A percentile compares a stretch with the other conserved stretches of the same genome.
Conservation (phyloP, 345 rosid genomes). For the Syzygium oleosum region DNA sequence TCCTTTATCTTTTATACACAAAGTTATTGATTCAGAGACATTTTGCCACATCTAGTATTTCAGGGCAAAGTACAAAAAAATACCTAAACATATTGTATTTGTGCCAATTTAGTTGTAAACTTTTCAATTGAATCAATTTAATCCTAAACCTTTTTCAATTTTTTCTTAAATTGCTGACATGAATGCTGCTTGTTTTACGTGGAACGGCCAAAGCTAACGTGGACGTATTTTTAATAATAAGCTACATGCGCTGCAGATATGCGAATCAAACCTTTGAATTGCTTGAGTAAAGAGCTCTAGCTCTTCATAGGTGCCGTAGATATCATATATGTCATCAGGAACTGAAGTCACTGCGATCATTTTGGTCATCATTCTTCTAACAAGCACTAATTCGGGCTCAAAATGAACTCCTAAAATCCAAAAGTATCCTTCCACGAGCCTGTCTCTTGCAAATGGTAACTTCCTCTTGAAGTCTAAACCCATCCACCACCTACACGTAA, state of each 20-base stretch:
- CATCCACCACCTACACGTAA: conserved; percentile 20
- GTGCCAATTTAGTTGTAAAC: no score
- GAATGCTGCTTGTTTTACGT: no score
- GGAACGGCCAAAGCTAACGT: no score
- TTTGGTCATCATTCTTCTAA: conserved; percentile 4
- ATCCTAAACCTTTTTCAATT: no score
- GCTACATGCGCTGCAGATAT: neutral
- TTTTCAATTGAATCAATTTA: no score
- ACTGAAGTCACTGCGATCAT: neutral
- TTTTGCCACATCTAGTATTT: no score
- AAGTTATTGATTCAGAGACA: no score
- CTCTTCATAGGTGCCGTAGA: conserved; percentile 22
- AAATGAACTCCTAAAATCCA: conserved; percentile 8
- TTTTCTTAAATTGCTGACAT: no score
- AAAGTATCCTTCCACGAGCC: conserved; percentile 18
- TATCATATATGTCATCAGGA: conserved; percentile 21
- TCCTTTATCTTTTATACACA: neutral
- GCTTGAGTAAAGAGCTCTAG: conserved; percentile 16
- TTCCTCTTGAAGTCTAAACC: conserved; percentile 2
- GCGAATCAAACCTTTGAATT: neutral
- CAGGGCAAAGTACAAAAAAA: no score
- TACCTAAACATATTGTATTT: no score
- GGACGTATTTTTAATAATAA: neutral
- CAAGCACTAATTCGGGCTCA: conserved; percentile 6
- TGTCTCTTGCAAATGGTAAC: conserved; percentile 18